Evolutionary conservation across 2,329 filamentous ascomycete genomes (phyloP).

Genomic region (Ophiocordyceps australis): DNA sequence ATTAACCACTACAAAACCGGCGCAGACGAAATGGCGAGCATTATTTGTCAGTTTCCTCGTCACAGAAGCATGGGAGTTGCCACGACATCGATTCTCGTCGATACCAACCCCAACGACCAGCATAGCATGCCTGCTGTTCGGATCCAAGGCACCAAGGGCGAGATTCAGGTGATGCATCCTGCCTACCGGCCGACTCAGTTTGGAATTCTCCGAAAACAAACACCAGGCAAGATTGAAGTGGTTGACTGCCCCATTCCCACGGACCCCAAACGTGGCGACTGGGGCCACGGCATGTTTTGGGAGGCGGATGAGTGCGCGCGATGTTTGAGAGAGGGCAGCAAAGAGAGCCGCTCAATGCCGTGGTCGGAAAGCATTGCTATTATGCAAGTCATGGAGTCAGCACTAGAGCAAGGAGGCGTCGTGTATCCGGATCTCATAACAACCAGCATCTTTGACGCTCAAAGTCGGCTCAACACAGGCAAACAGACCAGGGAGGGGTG

Average conservation of each 20-base stretch:
- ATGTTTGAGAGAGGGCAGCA: constrained; percentile 57
- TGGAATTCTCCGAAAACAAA: constrained; percentile 37
- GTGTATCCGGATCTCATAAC: constrained; percentile 37
- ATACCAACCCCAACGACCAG: constrained; percentile 41
- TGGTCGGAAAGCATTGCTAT: constrained; percentile 65
- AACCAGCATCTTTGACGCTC: constrained; percentile 36
- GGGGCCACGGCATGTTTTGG: constrained; percentile 78
- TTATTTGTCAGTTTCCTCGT: constrained; percentile 58
- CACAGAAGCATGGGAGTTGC: constrained; percentile 55
- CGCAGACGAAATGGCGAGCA: constrained; percentile 60
- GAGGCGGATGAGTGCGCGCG: constrained; percentile 66
- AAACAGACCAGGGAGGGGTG: constrained; percentile 10
- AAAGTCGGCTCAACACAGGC: constrained; percentile 44
- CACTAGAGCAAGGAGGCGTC: constrained; percentile 32
- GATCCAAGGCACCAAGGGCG: constrained; percentile 64
- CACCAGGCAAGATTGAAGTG: constrained; percentile 25
- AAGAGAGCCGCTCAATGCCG: constrained; percentile 54
- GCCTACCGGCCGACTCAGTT: constrained; percentile 52
- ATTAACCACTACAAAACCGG: constrained; percentile 59
- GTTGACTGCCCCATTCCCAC: constrained; percentile 34
- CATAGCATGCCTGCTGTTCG: constrained; percentile 50
- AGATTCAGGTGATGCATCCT: constrained; percentile 62
- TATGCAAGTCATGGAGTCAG: constrained; percentile 54
- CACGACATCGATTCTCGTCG: constrained; percentile 44
- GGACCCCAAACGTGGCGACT: constrained; percentile 25